Percentiles rank a stretch among this genome's conserved stretches.
Conservation (phyloP, 176 grass and related monocot species). For the Rhynchospora pubera region DNA sequence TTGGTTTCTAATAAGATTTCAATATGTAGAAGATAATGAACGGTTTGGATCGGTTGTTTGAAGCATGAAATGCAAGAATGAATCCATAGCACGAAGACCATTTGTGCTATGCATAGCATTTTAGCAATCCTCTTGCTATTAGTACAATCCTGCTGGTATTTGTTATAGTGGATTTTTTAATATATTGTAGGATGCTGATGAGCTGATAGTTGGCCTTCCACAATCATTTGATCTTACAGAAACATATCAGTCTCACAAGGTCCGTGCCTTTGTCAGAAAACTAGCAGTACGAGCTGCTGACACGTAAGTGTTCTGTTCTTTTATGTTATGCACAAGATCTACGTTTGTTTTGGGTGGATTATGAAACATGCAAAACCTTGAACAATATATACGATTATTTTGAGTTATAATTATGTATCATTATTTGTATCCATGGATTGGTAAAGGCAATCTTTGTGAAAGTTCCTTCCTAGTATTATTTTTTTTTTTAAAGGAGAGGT, state of each 20-base stretch:
- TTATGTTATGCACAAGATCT: neutral
- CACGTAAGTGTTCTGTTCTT: conserved; percentile 26
- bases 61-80: too few species aligned
- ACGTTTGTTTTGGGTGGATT: neutral
- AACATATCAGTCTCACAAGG: conserved; percentile 73
- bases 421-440: neutral
- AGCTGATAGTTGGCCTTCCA: conserved; percentile 65
- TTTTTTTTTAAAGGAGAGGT: too few species aligned
- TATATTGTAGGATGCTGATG: conserved; percentile 22
- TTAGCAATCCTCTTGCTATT: too few species aligned
- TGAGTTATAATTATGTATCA: neutral
- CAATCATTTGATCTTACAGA: conserved; percentile 45
- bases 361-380: neutral
- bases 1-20: too few species aligned
- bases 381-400: neutral
- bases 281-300: conserved; percentile 66
- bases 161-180: neutral
- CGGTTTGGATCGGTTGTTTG: too few species aligned
- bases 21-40: too few species aligned
- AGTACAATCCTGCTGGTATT: neutral
- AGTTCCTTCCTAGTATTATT: neutral
- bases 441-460: neutral
- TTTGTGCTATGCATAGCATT: too few species aligned
- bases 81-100: too few species aligned
- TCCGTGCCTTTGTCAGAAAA: conserved; percentile 60